Base-by-base conservation (phyloP, 805 yeast species). In the Nakazawaea anatomiae region DNA sequence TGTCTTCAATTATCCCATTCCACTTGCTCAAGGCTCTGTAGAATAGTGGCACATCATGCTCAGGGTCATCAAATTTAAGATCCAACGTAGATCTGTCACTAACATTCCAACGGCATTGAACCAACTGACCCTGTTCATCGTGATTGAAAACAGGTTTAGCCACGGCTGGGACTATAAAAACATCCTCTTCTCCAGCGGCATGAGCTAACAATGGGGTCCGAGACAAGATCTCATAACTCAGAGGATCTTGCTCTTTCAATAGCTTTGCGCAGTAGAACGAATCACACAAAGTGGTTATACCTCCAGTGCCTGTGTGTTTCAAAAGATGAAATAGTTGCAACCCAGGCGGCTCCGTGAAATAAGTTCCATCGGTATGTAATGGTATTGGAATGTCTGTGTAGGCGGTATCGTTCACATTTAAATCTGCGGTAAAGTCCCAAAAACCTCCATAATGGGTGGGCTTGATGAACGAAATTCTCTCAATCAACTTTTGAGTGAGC, bases 391-490 rank as follows among this genome's bases (percentile, higher is more conserved):
- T 70, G 58, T 82, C 81, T 12, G 89, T 83, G 61, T 84, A 84
- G 3, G 90, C 90, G 4, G 87, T 82, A 59, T 84, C 90, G 52
- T 79, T 77, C 67, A 78, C 81, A 44, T 82, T 73, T 58, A 84
- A 68, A 58, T 84, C 87, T 4, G 87, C 74, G 9, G 89, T 84
- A 64, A 85, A 84, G 60, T 83, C 88, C 89, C 89, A 85, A 66
- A 85, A 83, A 1, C 87, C 89, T n/a, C 89, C 89, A 57, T 85
- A 84, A 60, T 84, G 90, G 1, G 90, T 84, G 29, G 82, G 82
- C 41, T 86, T 70, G 46, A 83, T 76, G 60, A 79, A 82, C 50
- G 82, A 73, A 54, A 84, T 74, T 56, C 77, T 66, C 55, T 81
- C 80, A 50, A 82, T 75, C 53, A 84, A 70, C 54, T 67, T 65